Base-by-base conservation (phyloP, 2,329 filamentous ascomycete species). In the Epicoccum nigrum region DNA sequence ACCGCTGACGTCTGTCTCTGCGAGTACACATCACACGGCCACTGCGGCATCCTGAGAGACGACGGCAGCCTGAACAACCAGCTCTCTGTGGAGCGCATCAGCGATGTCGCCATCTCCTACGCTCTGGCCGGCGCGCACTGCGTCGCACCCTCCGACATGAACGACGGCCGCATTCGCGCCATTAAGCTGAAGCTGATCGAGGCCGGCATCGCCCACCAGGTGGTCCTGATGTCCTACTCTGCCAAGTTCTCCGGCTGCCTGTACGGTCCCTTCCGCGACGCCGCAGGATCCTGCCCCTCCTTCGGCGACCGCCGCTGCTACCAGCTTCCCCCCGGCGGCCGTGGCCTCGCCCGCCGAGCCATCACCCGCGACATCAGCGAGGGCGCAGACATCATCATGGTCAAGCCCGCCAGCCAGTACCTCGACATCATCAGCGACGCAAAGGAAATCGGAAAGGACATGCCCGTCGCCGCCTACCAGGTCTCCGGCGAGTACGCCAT, bases 121-220 rank as follows among this genome's bases (percentile, higher is more conserved):
- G 94, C 94, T n/a, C 83, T 88, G 67, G 94, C 94, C 13, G 94
- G 94, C 50, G 94, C 93, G 0, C 94, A 99, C 76, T 97, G 93
- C 73, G 92, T 99, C 21, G 94, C 94, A 0, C 94, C 94, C 2
- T 96, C 91, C 1, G 94, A 99, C 74, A 99, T 99, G 94, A 99
- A 97, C 73, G 94, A 99, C 72, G 94, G 94, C 21, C 89, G 94
- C 59, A 95, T 99, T 67, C 90, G 93, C 51, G 93, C 92, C 55
- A 99, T 99, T 75, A 99, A 99, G 81, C 83, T 97, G 45, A 97
- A 97, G 80, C 81, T 99, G 56, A 97, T 97, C 51, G 93, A 97
- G 74, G 87, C 92, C 51, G 93, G 93, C 45, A 89, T 97, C 63
- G 88, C 92, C 6, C 94, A 99, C 78, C 87, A 88, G 71, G 88